Percentiles rank a stretch among this genome's conserved stretches.
Conservation (phyloP, 2,329 filamentous ascomycete genomes). For the Pseudopyricularia cyperi region DNA sequence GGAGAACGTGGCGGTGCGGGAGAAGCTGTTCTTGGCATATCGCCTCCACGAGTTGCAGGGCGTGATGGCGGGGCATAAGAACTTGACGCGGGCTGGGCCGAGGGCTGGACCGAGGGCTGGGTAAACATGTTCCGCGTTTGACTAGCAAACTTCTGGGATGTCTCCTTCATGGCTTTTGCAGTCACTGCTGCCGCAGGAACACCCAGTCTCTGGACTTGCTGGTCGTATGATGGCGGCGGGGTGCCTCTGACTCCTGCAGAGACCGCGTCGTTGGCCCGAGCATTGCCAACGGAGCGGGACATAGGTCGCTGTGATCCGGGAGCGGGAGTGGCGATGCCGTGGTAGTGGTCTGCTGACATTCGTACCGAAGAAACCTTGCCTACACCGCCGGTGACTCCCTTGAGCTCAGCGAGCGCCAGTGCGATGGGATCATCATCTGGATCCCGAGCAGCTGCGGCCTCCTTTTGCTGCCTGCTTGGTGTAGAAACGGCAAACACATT, state of each 20-base stretch:
- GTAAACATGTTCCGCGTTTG: conserved; percentile 73
- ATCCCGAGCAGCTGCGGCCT: conserved; percentile 17
- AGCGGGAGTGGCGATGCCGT: conserved; percentile 78
- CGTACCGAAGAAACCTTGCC: conserved; percentile 67
- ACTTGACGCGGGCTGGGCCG: conserved; percentile 17
- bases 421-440: conserved; percentile 82
- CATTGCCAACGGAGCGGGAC: conserved; percentile 24
- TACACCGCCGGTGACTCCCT: conserved; percentile 57
- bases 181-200: conserved; percentile 88
- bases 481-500: conserved; percentile 91
- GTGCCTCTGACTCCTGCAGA: conserved; percentile 55
- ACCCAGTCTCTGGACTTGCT: conserved; percentile 64
- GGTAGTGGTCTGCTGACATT: conserved; percentile 92
- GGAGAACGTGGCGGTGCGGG: neutral
- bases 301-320: conserved; percentile 31
- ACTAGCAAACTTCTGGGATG: conserved; percentile 74
- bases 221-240: conserved; percentile 79
- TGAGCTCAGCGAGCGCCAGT: conserved; percentile 81
- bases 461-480: conserved; percentile 47
- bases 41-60: conserved; percentile 44
- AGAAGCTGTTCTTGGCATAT: conserved; percentile 36
- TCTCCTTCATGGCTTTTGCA: conserved; percentile 88
- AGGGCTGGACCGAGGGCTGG: conserved; percentile 16
- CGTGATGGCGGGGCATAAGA: conserved; percentile 29
- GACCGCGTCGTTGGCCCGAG: conserved; percentile 25